Conservation (phyloP, 306 rosid species). For the Gleditsia sinensis region DNA sequence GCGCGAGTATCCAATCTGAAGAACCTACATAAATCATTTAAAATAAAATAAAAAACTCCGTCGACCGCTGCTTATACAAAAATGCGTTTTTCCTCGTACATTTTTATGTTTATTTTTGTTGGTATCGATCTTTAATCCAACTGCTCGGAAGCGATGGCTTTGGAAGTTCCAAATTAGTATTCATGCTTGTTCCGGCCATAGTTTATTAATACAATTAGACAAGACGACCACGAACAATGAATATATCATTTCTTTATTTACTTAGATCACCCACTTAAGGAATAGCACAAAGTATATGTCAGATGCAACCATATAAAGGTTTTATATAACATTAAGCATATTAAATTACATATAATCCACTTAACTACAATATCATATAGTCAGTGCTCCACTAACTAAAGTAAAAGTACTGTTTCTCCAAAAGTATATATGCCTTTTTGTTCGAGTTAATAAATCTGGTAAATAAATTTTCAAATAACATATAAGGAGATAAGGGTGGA, state of each 20-base stretch:
- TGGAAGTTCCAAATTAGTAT: not conserved
- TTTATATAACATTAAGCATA: conserved; percentile 20
- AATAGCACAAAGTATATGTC: conserved; percentile 8
- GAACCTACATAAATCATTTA: not conserved
- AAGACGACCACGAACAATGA: not conserved
- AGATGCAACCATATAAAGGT: conserved; percentile 3
- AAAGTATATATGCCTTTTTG: too few species aligned
- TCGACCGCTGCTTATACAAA: too few species aligned
- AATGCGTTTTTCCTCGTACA: conserved; percentile 2
- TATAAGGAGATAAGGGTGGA: not conserved
- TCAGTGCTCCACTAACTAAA: conserved; percentile 33
- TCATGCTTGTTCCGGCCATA: conserved; percentile 5
- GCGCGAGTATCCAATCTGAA: not conserved
- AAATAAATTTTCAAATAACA: not conserved
- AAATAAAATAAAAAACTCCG: too few species aligned
- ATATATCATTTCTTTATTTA: not conserved
- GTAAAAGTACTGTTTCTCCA: conserved; percentile 27
- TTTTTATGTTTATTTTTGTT: not conserved
- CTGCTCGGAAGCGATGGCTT: not conserved
- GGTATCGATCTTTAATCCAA: not conserved
- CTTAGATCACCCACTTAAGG: not conserved
- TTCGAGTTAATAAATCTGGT: not conserved
- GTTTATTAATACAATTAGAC: conserved; percentile 24
- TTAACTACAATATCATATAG: conserved; percentile 9
- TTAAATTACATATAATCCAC: not conserved